These are phyloP conservation scores for Croton setiger DNA, from an alignment of 441 rosid genomes.

Conservation along the genomic window DNA sequence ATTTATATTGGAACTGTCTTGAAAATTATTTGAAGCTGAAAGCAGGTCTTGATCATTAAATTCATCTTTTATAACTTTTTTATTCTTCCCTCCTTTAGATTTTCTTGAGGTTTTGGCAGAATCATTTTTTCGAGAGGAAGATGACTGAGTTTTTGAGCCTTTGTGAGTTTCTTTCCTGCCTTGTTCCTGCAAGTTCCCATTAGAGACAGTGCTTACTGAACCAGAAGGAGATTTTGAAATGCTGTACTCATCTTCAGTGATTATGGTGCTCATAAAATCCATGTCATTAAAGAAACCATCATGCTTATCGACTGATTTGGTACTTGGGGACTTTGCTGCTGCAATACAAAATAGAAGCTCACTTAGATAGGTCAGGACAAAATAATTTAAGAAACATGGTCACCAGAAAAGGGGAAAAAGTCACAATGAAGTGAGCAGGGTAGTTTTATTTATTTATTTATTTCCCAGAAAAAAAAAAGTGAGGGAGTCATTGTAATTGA, in stretches of 20 bases:
- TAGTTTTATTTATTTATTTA: not conserved
- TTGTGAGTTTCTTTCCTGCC: slow-evolving; percentile 28
- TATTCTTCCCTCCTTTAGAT: slow-evolving; percentile 24
- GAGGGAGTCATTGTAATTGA: too few relatives aligned
- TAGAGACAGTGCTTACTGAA: slow-evolving; percentile 27
- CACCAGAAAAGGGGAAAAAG: not conserved
- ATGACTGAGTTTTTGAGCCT: slow-evolving; percentile 29
- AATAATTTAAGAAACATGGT: not conserved
- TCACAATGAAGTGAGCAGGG: too few relatives aligned
- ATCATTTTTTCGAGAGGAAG: slow-evolving; percentile 29
- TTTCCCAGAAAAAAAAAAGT: too few relatives aligned
- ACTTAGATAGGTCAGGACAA: not conserved
- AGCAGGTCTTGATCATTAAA: slow-evolving; percentile 23
- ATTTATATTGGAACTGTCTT: slow-evolving; percentile 17
- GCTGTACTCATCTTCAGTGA: slow-evolving; percentile 51
- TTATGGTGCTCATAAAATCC: slow-evolving; percentile 61
- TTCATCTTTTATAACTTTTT: slow-evolving; percentile 24
- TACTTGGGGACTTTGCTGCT: slow-evolving; percentile 40
- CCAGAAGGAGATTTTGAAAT: slow-evolving; percentile 50
- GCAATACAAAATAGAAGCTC: slow-evolving; percentile 26
- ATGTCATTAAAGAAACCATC: slow-evolving; percentile 42
- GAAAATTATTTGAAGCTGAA: slow-evolving; percentile 31
- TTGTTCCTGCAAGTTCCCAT: slow-evolving; percentile 23
- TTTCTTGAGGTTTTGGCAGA: slow-evolving; percentile 28
- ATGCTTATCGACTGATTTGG: slow-evolving; percentile 29